Conservation (phyloP, 2,329 filamentous ascomycete genomes). For the Neonectria neomacrospora region DNA sequence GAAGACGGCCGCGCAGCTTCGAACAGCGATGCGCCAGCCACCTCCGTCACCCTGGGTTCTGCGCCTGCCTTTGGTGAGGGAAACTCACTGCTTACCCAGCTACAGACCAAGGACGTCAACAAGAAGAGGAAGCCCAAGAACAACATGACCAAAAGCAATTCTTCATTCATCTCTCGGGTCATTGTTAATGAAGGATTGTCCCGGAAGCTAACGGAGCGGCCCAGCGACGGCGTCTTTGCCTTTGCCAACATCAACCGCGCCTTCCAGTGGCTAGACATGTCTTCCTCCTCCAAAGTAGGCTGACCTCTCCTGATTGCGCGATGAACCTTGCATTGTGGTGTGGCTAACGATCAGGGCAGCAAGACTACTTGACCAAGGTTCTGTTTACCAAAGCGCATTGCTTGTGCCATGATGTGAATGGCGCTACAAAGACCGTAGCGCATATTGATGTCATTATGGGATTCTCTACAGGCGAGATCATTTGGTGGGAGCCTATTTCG, state of each 20-base stretch:
- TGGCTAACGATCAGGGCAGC: slow-evolving; percentile 58
- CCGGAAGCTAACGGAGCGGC: slow-evolving; percentile 83
- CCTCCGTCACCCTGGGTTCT: slow-evolving; percentile 54
- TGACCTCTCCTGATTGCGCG: not conserved
- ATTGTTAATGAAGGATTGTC: slow-evolving; percentile 86
- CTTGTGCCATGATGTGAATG: slow-evolving; percentile 92
- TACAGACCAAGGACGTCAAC: slow-evolving; percentile 74
- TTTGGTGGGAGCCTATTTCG: slow-evolving; percentile 98
- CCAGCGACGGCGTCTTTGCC: slow-evolving; percentile 82
- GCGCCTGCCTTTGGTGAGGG: slow-evolving; percentile 85
- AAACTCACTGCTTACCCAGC: slow-evolving; percentile 76
- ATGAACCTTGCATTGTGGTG: not conserved
- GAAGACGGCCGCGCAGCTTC: slow-evolving; percentile 66
- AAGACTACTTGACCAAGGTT: slow-evolving; percentile 94
- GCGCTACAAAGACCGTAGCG: slow-evolving; percentile 77
- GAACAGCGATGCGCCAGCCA: slow-evolving; percentile 60
- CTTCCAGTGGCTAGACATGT: slow-evolving; percentile 95
- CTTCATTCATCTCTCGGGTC: slow-evolving; percentile 96
- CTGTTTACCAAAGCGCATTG: slow-evolving; percentile 97
- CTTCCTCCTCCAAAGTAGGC: slow-evolving; percentile 73
- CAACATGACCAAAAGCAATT: slow-evolving; percentile 98
- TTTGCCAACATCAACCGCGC: slow-evolving; percentile 97
- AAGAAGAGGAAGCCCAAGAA: slow-evolving; percentile 96
- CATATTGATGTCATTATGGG: slow-evolving; percentile 95
- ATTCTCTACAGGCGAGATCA: slow-evolving; percentile 95